Base-by-base conservation (phyloP, 2,329 filamentous ascomycete species). In the Hymenotorrendiella dingleyae region DNA sequence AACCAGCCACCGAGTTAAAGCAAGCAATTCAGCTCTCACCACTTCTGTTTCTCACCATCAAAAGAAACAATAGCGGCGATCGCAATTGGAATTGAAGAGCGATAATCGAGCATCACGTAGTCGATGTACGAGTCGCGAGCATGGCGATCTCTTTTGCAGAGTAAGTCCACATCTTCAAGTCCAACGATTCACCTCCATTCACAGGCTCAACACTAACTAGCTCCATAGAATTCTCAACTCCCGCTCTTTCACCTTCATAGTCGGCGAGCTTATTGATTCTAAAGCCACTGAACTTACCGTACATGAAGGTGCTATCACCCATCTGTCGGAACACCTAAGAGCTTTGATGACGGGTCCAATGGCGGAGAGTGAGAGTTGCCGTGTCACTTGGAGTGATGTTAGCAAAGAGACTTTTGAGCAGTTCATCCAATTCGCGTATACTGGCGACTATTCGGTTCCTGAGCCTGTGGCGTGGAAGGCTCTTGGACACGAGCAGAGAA, bases 151-250 rank as follows among this genome's bases (percentile, higher is more conserved):
- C n/a, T n/a, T n/a, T n/a, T n/a, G n/a, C n/a, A n/a, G n/a, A n/a
- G n/a, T n/a, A n/a, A n/a, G n/a, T n/a, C n/a, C n/a, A n/a, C n/a
- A n/a, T n/a, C n/a, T n/a, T n/a, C n/a, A n/a, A n/a, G n/a, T n/a
- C n/a, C n/a, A n/a, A n/a, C n/a, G n/a, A n/a, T n/a, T n/a, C n/a
- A n/a, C n/a, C n/a, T n/a, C n/a, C n/a, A n/a, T n/a, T n/a, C n/a
- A n/a, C n/a, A n/a, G n/a, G n/a, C n/a, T n/a, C n/a, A n/a, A n/a
- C n/a, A n/a, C n/a, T n/a, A n/a, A n/a, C n/a, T n/a, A n/a, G n/a
- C n/a, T n/a, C n/a, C n/a, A n/a, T n/a, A 56, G 52, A 30, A 49
- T 56, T 29, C 28, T 54, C 30, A 39, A 46, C 26, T 54, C 54
- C 16, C 26, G 33, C 20, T 20, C 47, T 33, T 43, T 54, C 38